phyloP scores from a whole-genome alignment of 768 basidiomycete species.

The Polyporus arcularius region DNA sequence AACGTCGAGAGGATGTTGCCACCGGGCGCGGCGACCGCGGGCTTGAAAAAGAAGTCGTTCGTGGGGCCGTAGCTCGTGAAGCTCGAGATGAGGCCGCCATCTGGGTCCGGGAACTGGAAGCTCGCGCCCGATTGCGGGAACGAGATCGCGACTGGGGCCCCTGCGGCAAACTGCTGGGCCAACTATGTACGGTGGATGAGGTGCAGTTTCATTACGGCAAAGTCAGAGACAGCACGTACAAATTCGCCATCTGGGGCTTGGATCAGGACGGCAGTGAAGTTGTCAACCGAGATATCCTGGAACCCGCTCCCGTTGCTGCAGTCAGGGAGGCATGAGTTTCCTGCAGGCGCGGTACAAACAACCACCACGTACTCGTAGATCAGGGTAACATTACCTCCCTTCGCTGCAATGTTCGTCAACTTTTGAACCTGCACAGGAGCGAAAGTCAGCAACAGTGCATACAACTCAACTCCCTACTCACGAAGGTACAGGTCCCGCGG shows the following conservation, averaged over 20 bases:
- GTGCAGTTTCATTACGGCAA: neutral
- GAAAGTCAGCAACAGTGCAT: neutral
- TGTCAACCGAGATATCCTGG: slow-evolving; percentile 41
- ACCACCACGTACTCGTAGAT: slow-evolving; percentile 54
- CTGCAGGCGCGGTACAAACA: neutral
- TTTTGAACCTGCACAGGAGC: slow-evolving; percentile 43
- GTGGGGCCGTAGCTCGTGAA: slow-evolving; percentile 63
- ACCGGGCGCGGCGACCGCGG: slow-evolving; percentile 54
- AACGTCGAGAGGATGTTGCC: slow-evolving; percentile 51
- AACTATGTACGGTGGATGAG: slow-evolving; percentile 31
- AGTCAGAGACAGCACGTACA: slow-evolving; percentile 36
- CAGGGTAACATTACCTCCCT: slow-evolving; percentile 48
- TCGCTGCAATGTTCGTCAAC: slow-evolving; percentile 51
- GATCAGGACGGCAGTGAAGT: slow-evolving; percentile 52
- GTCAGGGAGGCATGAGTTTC: neutral
- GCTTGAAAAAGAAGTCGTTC: slow-evolving; percentile 60
- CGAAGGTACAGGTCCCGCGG: slow-evolving; percentile 59
- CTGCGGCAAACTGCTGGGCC: slow-evolving; percentile 50
- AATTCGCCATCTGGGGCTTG: slow-evolving; percentile 57
- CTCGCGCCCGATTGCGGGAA: slow-evolving; percentile 50
- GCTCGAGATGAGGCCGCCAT: slow-evolving; percentile 55
- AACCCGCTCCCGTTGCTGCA: slow-evolving; percentile 53
- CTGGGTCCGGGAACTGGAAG: slow-evolving; percentile 47
- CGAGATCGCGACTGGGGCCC: slow-evolving; percentile 41
- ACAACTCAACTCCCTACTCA: slow-evolving; percentile 24